Percentiles rank a stretch among this genome's conserved stretches.
These are phyloP conservation scores for Yarrowia alimentaria DNA, from an alignment of 805 yeast species.

Conservation along the genomic window DNA sequence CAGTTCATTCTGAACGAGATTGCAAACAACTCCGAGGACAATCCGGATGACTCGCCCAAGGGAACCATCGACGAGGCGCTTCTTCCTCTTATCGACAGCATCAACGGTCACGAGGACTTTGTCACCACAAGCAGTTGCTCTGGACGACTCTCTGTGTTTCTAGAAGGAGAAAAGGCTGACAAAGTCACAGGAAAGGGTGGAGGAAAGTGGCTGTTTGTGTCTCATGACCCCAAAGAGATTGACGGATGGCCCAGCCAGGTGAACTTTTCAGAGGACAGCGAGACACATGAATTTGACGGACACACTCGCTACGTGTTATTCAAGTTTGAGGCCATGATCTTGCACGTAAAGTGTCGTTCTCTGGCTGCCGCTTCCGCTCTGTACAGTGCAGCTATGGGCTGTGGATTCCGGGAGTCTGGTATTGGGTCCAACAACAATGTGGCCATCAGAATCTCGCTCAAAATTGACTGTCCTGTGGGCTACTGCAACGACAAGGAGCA, in stretches of 20 bases:
- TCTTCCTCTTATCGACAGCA: constrained; percentile 65
- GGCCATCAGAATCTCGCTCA: constrained; percentile 71
- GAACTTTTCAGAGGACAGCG: too few relatives aligned
- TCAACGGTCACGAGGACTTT: constrained; percentile 62
- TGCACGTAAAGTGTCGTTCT: constrained; percentile 78
- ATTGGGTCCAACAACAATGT: constrained; percentile 76
- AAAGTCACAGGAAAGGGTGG: constrained; percentile 83
- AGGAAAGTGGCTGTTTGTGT: constrained; percentile 79
- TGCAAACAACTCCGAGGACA: constrained; percentile 42
- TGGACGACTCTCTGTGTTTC: constrained; percentile 78
- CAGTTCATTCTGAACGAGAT: constrained; percentile 54
- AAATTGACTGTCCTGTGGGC: constrained; percentile 77
- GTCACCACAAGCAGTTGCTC: constrained; percentile 90
- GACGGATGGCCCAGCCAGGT: constrained; percentile 37
- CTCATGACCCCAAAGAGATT: constrained; percentile 58
- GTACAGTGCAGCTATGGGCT: constrained; percentile 70
- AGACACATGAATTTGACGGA: too few relatives aligned
- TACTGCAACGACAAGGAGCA: constrained; percentile 34
- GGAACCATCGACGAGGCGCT: constrained; percentile 79
- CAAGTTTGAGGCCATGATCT: constrained; percentile 81
- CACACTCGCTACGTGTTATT: constrained; percentile 59
- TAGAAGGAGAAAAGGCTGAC: constrained; percentile 62
- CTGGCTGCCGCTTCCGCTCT: constrained; percentile 56
- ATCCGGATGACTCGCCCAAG: constrained; percentile 64
- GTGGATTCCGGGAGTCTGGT: constrained; percentile 87